A percentile compares a stretch with the other conserved stretches of the same genome.
phyloP scores from a whole-genome alignment of 169 alveolate species.

The Babesia sp. region DNA sequence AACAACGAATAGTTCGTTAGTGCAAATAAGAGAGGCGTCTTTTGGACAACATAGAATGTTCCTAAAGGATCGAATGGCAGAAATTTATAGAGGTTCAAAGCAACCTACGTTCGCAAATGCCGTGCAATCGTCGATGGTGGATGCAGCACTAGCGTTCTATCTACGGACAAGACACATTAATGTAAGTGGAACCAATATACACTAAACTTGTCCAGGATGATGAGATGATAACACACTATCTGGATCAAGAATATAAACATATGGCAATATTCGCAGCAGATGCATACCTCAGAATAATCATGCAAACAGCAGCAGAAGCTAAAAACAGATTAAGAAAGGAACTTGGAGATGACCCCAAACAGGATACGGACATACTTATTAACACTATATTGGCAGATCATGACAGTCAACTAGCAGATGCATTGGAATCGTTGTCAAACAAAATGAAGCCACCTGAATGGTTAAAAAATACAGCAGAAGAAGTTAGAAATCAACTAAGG shows the following conservation, averaged over 20 bases:
- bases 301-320: constrained; percentile 13
- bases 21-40: constrained; percentile 13
- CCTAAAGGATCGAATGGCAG: constrained; percentile 3
- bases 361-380: constrained; percentile 23
- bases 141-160: constrained; percentile 16
- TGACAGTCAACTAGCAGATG: not conserved
- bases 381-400: constrained; percentile 9
- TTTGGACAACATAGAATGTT: not conserved
- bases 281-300: constrained; percentile 18
- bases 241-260: constrained; percentile 33
- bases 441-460: constrained; percentile 15
- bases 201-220: not conserved
- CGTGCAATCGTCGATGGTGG: constrained; percentile 17
- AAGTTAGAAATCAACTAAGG: constrained; percentile 6
- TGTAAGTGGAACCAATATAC: not conserved
- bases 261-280: constrained; percentile 8
- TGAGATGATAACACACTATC: not conserved
- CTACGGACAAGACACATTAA: not conserved
- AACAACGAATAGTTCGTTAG: not conserved
- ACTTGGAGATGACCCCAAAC: constrained; percentile 8
- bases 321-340: constrained; percentile 13
- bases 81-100: constrained; percentile 9
- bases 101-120: not conserved
- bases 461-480: not conserved
- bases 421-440: not conserved